phyloP scores from a whole-genome alignment of 1,139 yeast species.

The Chernovozyma aurita region DNA sequence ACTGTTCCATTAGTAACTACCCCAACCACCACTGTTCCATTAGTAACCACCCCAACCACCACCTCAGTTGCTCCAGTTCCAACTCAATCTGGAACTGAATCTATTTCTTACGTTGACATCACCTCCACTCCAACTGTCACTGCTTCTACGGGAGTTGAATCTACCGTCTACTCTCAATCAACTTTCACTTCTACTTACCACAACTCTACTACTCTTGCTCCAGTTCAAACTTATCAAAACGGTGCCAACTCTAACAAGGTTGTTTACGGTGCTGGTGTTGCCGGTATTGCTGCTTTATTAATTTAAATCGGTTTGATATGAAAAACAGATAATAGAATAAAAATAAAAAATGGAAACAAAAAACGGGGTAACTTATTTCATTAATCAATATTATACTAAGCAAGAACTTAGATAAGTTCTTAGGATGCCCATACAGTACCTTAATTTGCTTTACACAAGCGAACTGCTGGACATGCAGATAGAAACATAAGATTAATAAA shows the following conservation, averaged over 20 bases:
- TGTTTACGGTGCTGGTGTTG: conserved; percentile 38
- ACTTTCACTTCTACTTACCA: conserved; percentile 25
- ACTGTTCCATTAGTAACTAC: conserved; percentile 16
- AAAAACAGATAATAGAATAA: too few species aligned
- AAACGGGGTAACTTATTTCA: too few species aligned
- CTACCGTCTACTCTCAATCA: conserved; percentile 29
- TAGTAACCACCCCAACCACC: conserved; percentile 8
- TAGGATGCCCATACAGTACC: too few species aligned
- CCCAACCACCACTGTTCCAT: conserved; percentile 12
- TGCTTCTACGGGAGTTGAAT: conserved; percentile 32
- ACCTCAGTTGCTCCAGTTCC: conserved; percentile 6
- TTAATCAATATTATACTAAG: too few species aligned
- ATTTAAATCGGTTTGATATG: too few species aligned
- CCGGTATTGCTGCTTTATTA: conserved; percentile 42
- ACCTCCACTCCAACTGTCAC: conserved; percentile 34
- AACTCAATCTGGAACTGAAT: conserved; percentile 14
- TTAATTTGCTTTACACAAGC: too few species aligned
- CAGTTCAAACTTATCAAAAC: conserved; percentile 12
- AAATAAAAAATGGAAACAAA: too few species aligned
- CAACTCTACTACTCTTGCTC: conserved; percentile 13
- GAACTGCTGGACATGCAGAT: too few species aligned
- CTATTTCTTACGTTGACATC: conserved; percentile 21
- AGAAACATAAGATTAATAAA: too few species aligned
- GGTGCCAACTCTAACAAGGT: conserved; percentile 21
- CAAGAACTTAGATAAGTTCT: too few species aligned